Conservation (phyloP, 2,329 filamentous ascomycete species). For the Domatiomyces catenatus region DNA sequence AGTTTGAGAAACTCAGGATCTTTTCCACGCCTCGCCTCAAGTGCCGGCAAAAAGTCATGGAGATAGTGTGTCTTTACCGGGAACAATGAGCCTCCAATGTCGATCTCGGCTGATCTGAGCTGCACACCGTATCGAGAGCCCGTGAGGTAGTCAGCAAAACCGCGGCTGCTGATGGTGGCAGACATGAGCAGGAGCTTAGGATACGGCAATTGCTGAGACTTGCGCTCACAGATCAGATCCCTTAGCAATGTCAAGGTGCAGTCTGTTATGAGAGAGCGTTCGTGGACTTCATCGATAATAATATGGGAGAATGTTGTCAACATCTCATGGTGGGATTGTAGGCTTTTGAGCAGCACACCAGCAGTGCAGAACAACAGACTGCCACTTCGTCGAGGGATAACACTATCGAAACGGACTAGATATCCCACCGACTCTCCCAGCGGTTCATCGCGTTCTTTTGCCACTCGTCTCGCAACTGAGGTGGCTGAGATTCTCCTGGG, state of each 20-base stretch:
- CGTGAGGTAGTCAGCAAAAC: constrained; percentile 68
- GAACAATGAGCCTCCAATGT: constrained; percentile 86
- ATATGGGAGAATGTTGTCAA: constrained; percentile 53
- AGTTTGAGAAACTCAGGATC: not conserved
- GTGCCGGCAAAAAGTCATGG: constrained; percentile 53
- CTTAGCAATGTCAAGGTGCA: constrained; percentile 85
- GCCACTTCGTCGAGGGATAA: constrained; percentile 61
- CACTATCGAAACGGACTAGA: constrained; percentile 81
- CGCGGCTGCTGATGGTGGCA: constrained; percentile 81
- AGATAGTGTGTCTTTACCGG: constrained; percentile 76
- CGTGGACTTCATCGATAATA: constrained; percentile 90
- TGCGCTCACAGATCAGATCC: constrained; percentile 55
- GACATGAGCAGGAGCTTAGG: constrained; percentile 94
- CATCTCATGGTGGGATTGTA: constrained; percentile 77
- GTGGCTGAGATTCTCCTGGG: constrained; percentile 91
- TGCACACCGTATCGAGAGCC: constrained; percentile 23
- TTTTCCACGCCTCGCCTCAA: not conserved
- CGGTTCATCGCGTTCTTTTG: constrained; percentile 79
- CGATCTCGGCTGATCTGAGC: constrained; percentile 44
- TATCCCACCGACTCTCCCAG: constrained; percentile 77
- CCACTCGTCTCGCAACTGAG: constrained; percentile 79
- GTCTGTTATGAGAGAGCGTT: constrained; percentile 89
- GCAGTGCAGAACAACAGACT: constrained; percentile 57
- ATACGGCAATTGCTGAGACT: constrained; percentile 36
- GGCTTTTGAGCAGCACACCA: constrained; percentile 88